Conservation (phyloP, 2,329 filamentous ascomycete genomes). For the Colletotrichum noveboracense region DNA sequence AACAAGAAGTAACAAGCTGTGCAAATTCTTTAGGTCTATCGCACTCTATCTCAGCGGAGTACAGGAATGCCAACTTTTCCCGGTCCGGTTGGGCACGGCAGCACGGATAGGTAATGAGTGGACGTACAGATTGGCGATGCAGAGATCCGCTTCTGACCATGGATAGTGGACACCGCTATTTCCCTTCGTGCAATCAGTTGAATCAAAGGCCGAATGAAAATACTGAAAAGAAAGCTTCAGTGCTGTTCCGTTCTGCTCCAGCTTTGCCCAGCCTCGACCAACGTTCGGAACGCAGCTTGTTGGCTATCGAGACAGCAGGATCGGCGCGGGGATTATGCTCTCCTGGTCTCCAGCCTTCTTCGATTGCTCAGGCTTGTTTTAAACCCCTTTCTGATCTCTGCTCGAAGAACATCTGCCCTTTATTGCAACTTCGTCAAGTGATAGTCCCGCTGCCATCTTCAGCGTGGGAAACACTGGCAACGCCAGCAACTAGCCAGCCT, state of each 20-base stretch:
- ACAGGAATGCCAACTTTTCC: background rate
- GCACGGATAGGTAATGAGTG: background rate
- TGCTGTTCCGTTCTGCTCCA: background rate
- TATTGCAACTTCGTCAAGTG: slow-evolving; percentile 9
- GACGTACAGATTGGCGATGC: background rate
- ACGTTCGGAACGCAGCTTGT: background rate
- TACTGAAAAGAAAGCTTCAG: background rate
- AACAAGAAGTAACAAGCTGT: background rate
- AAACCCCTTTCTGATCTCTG: background rate
- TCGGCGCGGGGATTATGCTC: background rate
- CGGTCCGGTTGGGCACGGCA: slow-evolving; percentile 5
- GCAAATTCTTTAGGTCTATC: background rate
- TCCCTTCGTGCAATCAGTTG: background rate
- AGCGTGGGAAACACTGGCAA: background rate
- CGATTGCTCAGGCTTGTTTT: background rate
- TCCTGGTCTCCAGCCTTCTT: background rate
- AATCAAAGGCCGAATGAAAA: background rate
- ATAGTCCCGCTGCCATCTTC: background rate
- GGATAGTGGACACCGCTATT: slow-evolving; percentile 12
- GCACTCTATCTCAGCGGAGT: background rate
- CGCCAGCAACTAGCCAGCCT: background rate
- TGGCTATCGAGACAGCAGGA: background rate
- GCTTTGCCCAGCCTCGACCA: background rate
- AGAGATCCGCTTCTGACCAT: slow-evolving; percentile 7
- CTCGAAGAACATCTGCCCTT: background rate